A percentile compares a stretch with the other conserved stretches of the same genome.
Conservation (phyloP, 257 asterid species). For the Solanum corneliomulleri region DNA sequence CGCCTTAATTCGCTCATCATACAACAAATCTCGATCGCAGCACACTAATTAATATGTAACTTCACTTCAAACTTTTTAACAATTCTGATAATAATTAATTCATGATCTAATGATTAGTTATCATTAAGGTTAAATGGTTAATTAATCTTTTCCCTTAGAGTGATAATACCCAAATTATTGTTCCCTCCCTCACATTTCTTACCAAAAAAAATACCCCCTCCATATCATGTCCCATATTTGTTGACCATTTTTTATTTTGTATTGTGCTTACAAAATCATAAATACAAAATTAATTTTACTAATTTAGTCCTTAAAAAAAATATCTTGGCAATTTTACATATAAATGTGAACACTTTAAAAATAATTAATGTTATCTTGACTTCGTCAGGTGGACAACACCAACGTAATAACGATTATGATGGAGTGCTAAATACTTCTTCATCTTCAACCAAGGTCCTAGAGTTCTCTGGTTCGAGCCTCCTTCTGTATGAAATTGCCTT, state of each 20-base stretch:
- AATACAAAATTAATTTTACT: no score
- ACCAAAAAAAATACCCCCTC: no score
- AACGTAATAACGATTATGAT: no score
- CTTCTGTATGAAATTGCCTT: no score
- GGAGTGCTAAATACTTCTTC: no score
- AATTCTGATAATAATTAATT: neutral
- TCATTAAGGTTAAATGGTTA: neutral
- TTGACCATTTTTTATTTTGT: neutral
- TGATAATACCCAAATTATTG: neutral
- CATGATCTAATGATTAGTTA: conserved; percentile 9
- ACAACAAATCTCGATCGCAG: neutral
- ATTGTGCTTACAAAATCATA: no score
- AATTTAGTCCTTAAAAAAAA: no score
- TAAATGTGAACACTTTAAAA: neutral
- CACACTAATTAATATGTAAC: conserved; percentile 1
- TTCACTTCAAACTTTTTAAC: neutral
- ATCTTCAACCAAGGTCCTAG: no score
- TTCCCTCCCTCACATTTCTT: neutral
- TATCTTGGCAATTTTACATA: no score
- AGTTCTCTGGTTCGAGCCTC: no score
- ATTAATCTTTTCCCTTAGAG: neutral
- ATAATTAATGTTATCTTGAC: no score
- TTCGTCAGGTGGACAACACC: neutral
- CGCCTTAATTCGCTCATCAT: neutral
- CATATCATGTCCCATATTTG: neutral